Percentiles rank a stretch among this genome's conserved stretches.
phyloP scores from a whole-genome alignment of 305 asterid species.

The Rubia balearica region DNA sequence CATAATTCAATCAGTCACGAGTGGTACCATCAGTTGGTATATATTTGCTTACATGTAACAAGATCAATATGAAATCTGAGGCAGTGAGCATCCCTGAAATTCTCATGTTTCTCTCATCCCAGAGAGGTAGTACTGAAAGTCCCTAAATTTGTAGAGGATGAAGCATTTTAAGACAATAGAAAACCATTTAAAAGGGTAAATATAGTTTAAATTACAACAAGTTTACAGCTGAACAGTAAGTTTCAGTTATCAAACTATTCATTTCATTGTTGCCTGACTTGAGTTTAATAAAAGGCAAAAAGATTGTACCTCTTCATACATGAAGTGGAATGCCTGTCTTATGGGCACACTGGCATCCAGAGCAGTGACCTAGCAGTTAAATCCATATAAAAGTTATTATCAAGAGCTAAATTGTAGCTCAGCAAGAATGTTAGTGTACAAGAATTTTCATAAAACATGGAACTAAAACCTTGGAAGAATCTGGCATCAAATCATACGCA shows the following conservation, averaged over 20 bases:
- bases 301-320: conserved; percentile 43
- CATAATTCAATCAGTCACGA: background rate
- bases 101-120: conserved; percentile 38
- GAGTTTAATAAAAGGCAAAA: background rate
- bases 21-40: conserved; percentile 1
- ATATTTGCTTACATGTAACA: conserved; percentile 43
- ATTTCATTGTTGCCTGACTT: background rate
- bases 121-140: conserved; percentile 45
- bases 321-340: conserved; percentile 51
- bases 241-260: background rate
- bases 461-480: conserved; percentile 65
- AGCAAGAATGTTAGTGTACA: conserved; percentile 8
- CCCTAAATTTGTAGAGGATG: conserved; percentile 31
- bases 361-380: conserved; percentile 33
- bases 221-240: background rate
- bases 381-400: conserved; percentile 12
- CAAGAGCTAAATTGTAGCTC: background rate
- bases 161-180: conserved; percentile 15
- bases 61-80: conserved; percentile 59
- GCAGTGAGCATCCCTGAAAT: conserved; percentile 66
- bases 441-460: conserved; percentile 16
- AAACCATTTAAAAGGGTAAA: conserved; percentile 6
- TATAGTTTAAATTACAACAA: background rate
- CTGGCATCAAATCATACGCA: conserved; percentile 52
- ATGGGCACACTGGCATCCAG: conserved; percentile 47